Conservation (phyloP, 176 grass and related monocot genomes). For the Carex scoparia region DNA sequence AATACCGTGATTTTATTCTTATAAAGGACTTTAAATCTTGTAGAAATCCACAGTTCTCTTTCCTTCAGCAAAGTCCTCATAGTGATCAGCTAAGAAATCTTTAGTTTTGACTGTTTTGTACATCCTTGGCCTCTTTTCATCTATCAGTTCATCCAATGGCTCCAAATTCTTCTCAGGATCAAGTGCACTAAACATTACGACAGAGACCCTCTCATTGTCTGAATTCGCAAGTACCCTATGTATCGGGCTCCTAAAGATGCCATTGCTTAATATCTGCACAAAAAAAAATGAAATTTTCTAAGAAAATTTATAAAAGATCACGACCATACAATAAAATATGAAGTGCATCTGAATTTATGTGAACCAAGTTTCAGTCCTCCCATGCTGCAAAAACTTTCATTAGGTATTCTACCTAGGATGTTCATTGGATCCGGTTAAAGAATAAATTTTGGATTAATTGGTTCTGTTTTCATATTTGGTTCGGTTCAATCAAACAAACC, state of each 20-base stretch:
- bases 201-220: constrained; percentile 39
- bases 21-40: constrained; percentile 26
- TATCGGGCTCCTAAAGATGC: constrained; percentile 44
- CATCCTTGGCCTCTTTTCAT: constrained; percentile 19
- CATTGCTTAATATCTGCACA: constrained; percentile 54
- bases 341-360: neutral
- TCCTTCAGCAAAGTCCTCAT: constrained; percentile 19
- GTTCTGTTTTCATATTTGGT: no score
- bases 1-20: neutral
- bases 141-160: constrained; percentile 27
- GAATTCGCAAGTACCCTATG: constrained; percentile 49
- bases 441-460: no score
- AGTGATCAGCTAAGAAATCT: constrained; percentile 34
- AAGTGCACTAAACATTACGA: constrained; percentile 38
- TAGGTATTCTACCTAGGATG: neutral
- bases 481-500: no score
- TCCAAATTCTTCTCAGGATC: constrained; percentile 37
- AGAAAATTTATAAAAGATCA: neutral
- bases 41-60: constrained; percentile 35
- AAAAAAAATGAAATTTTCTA: neutral
- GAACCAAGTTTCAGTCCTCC: neutral
- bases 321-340: neutral
- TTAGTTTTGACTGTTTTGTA: constrained; percentile 40
- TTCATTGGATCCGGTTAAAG: no score
- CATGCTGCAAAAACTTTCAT: neutral